Evolutionary conservation across 2,329 filamentous ascomycete species (phyloP), one percentile per base, ranked within the genome.

Genomic region (Arachnomyces sp.): DNA sequence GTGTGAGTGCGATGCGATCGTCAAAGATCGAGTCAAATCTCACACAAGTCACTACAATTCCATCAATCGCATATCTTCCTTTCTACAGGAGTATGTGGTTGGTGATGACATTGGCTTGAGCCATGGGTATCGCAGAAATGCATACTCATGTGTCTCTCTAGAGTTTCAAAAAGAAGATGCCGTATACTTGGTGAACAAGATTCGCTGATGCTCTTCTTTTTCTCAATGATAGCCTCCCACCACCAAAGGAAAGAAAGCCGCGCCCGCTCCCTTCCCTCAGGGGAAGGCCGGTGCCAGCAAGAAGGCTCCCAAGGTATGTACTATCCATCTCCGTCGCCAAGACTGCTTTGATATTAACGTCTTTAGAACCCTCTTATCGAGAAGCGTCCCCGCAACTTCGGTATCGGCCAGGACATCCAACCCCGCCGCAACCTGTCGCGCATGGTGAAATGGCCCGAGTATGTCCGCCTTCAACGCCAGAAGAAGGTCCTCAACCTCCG

Each of bases 211-310:
- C 86, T 82, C 87, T 93, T 85, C 92, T 94, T 85, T 89, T 93
- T 87, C 90, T 96, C 90, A 92, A 96, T 96, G 89, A 96, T 77
- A 96, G 92, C 87, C 92, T 84, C 86, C 90, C 69, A 98, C 96
- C 78, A 62, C 68, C 21, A 25, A 25, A 63, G 88, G 88, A 78
- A 96, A 95, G 86, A 96, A 95, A 80, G 83, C 86, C 74, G 92
- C 92, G 63, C 77, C 92, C 69, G 88, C 92, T 75, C 92, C 92
- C 70, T 95, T 94, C 82, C 86, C 88, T 67, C 82, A 89, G 77
- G 80, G 82, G 65, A 95, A 93, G 82, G 86, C 89, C 75, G 79
- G 79, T 62, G 63, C 69, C 52, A 76, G 76, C 62, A 95, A 95
- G 86, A 98, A 96, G 85, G 77, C 79, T 57, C 80, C 87, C 62